Percentiles rank a stretch among this genome's conserved stretches.
These are phyloP conservation scores for Aspergillus panamensis DNA, from an alignment of 495 filamentous ascomycete species.

Conservation along the genomic window DNA sequence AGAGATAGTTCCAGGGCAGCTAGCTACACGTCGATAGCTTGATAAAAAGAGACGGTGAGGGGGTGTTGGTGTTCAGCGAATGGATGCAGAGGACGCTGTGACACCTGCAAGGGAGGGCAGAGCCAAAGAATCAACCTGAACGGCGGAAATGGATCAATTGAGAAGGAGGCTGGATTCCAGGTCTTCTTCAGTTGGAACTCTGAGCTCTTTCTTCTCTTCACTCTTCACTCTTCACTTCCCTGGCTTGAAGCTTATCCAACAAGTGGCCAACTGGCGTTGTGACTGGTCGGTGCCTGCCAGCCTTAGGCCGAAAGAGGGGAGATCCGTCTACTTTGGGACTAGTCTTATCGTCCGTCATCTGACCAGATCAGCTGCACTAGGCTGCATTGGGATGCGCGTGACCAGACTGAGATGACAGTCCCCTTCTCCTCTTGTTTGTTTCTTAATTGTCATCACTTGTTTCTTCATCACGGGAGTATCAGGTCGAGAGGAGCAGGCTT, in stretches of 20 bases:
- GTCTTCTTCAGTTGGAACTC: background rate
- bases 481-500: too few relatives aligned
- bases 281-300: constrained; percentile 5
- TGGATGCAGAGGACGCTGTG: background rate
- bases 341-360: background rate
- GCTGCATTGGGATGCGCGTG: background rate
- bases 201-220: background rate
- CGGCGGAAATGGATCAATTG: background rate
- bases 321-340: background rate
- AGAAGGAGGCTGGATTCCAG: background rate
- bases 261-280: background rate
- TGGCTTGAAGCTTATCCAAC: background rate
- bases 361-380: background rate
- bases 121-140: background rate
- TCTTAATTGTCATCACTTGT: too few relatives aligned
- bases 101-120: background rate
- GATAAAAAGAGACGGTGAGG: background rate
- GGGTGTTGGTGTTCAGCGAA: background rate
- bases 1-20: background rate
- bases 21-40: background rate
- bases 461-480: too few relatives aligned
- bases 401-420: too few relatives aligned
- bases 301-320: constrained; percentile 6
- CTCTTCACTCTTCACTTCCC: too few relatives aligned
- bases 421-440: too few relatives aligned